Evolutionary conservation across 345 rosid genomes (phyloP).

Genomic region (Populus ilicifolia): DNA sequence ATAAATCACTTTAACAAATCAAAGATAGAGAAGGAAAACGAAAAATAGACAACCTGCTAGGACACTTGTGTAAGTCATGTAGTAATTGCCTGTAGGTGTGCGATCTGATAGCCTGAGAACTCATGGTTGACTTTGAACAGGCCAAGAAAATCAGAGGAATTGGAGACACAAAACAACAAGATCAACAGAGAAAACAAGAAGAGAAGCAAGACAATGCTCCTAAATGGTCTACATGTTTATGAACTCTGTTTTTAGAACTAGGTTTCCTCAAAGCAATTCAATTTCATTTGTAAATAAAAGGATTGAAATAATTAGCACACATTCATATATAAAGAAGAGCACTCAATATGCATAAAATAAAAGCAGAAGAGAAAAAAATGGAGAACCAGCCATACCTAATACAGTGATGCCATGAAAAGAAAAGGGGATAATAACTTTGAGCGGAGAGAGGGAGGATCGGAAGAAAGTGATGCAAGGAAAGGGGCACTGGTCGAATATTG

Average conservation of each 20-base stretch:
- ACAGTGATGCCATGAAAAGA: neutral
- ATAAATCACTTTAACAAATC: slow-evolving; percentile 1
- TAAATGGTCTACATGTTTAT: slow-evolving; percentile 14
- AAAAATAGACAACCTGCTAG: neutral
- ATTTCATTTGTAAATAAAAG: neutral
- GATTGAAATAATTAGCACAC: neutral
- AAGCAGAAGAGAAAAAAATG: neutral
- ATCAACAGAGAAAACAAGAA: slow-evolving; percentile 6
- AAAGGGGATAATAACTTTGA: neutral
- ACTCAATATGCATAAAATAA: slow-evolving; percentile 2
- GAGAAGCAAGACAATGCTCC: slow-evolving; percentile 6
- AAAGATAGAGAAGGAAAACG: neutral
- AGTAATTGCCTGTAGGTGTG: slow-evolving; percentile 4
- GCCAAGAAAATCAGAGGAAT: slow-evolving; percentile 13
- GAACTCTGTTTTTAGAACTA: neutral
- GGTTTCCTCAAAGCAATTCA: neutral
- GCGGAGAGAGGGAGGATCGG: neutral
- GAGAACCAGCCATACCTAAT: slow-evolving; percentile 11
- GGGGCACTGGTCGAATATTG: neutral
- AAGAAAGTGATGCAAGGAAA: neutral
- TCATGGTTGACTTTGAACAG: slow-evolving; percentile 16
- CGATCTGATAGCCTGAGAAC: neutral
- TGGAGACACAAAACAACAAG: slow-evolving; percentile 14
- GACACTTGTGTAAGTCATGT: neutral
- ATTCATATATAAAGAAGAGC: neutral